These are phyloP conservation scores for Xanthoconium separans DNA, from an alignment of 1,284 basidiomycete species.

Conservation along the genomic window DNA sequence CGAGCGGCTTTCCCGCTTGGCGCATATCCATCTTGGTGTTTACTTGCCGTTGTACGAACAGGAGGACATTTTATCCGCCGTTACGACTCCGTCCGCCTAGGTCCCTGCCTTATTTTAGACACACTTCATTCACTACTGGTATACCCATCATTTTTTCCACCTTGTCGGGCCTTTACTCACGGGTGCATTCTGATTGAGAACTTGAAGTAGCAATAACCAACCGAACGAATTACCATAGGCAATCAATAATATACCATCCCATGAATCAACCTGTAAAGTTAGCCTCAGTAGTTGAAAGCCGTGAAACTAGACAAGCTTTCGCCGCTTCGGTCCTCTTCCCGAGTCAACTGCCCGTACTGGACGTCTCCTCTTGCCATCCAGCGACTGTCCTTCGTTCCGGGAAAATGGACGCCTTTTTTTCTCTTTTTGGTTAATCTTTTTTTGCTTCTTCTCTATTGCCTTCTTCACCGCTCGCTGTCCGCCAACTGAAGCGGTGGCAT, in stretches of 20 bases:
- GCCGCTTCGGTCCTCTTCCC: constrained; percentile 20
- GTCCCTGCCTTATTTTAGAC: constrained; percentile 26
- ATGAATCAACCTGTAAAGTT: neutral
- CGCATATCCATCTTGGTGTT: constrained; percentile 69
- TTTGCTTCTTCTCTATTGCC: constrained; percentile 86
- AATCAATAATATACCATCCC: constrained; percentile 31
- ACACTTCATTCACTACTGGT: constrained; percentile 16
- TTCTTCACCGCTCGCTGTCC: constrained; percentile 83
- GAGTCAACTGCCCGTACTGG: constrained; percentile 10
- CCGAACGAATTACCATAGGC: constrained; percentile 30
- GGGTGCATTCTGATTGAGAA: constrained; percentile 27
- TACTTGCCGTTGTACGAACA: constrained; percentile 74
- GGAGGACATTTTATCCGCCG: constrained; percentile 47
- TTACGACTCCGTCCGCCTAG: constrained; percentile 23
- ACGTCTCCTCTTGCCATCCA: constrained; percentile 17
- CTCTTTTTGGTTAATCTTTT: constrained; percentile 86
- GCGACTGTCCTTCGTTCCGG: constrained; percentile 20
- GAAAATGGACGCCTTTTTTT: constrained; percentile 79
- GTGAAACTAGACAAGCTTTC: constrained; percentile 16
- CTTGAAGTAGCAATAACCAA: constrained; percentile 30
- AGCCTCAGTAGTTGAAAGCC: neutral
- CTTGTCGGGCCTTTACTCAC: constrained; percentile 27
- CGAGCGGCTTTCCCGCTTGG: constrained; percentile 67
- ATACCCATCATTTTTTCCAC: constrained; percentile 33
- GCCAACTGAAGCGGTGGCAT: constrained; percentile 70